Evolutionary conservation across 192 early-diverging fungal species (phyloP).

Genomic region (Ramicandelaber brevisporus): DNA sequence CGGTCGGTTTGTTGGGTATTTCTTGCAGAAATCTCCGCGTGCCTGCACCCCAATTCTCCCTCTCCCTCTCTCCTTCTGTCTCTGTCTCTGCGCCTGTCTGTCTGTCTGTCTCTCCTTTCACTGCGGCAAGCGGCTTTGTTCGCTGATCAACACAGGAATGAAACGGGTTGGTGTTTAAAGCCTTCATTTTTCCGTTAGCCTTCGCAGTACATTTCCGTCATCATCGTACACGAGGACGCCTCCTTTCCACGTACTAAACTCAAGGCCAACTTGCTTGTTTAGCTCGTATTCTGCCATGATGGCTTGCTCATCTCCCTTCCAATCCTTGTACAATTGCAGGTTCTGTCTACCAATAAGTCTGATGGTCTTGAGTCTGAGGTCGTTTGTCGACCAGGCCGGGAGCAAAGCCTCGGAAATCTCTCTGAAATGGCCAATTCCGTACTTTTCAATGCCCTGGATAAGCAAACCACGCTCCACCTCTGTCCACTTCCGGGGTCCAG

Average conservation of each 20-base stretch:
- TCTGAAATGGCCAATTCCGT: slow-evolving; percentile 72
- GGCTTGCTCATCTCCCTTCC: slow-evolving; percentile 46
- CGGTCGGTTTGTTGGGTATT: no score
- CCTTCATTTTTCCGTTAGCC: no score
- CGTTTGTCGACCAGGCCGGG: slow-evolving; percentile 50
- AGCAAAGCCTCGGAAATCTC: slow-evolving; percentile 56
- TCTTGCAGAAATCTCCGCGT: no score
- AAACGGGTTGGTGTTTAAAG: no score
- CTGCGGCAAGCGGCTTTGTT: no score
- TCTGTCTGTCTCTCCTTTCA: no score
- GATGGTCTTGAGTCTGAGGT: slow-evolving; percentile 64
- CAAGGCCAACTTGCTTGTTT: slow-evolving; percentile 58
- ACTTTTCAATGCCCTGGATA: slow-evolving; percentile 51
- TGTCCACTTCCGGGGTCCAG: slow-evolving; percentile 51
- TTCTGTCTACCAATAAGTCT: slow-evolving; percentile 68
- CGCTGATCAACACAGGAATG: no score
- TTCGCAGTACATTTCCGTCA: slow-evolving; percentile 46
- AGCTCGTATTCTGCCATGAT: slow-evolving; percentile 45
- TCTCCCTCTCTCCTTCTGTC: no score
- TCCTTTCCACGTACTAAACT: slow-evolving; percentile 49
- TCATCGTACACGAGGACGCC: slow-evolving; percentile 64
- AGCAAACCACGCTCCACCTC: slow-evolving; percentile 48
- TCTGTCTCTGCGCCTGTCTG: no score
- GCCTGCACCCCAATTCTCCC: no score
- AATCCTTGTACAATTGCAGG: slow-evolving; percentile 59